phyloP scores from a whole-genome alignment of 352 stramenopile genomes.

The Phytophthora capsici region DNA sequence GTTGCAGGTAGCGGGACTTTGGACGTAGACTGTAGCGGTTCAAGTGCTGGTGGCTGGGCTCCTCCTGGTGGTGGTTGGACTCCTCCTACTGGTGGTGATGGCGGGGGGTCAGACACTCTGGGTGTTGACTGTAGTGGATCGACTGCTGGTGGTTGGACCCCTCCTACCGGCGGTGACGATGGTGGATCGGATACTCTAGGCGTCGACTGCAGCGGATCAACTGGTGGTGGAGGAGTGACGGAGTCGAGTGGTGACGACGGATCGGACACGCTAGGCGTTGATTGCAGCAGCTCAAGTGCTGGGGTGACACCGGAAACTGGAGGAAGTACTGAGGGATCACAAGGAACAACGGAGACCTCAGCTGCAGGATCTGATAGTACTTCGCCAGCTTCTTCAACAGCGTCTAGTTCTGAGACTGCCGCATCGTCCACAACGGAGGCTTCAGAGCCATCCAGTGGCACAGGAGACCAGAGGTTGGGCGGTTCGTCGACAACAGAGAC shows the following conservation, averaged over 20 bases:
- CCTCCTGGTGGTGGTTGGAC: too few species aligned
- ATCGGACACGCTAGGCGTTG: background rate
- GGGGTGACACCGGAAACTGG: background rate
- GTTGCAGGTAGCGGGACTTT: background rate
- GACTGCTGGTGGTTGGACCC: too few species aligned
- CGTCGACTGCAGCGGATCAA: background rate
- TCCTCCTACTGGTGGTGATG: too few species aligned
- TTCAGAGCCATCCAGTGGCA: background rate
- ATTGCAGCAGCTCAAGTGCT: constrained; percentile 9
- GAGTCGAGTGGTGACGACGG: constrained; percentile 3
- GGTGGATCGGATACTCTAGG: background rate
- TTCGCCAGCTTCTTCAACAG: background rate
- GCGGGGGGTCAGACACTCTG: background rate
- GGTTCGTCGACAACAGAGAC: background rate
- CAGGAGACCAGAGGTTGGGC: background rate
- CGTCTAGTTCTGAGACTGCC: background rate
- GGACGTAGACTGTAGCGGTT: background rate
- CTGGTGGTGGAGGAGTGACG: background rate
- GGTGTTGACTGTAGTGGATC: background rate
- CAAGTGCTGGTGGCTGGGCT: too few species aligned
- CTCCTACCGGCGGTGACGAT: too few species aligned
- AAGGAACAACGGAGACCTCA: background rate
- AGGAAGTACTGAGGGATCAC: background rate
- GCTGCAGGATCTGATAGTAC: background rate
- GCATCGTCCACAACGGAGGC: background rate